phyloP scores from a whole-genome alignment of 2,329 filamentous ascomycete genomes.

The Fusarium begoniae region DNA sequence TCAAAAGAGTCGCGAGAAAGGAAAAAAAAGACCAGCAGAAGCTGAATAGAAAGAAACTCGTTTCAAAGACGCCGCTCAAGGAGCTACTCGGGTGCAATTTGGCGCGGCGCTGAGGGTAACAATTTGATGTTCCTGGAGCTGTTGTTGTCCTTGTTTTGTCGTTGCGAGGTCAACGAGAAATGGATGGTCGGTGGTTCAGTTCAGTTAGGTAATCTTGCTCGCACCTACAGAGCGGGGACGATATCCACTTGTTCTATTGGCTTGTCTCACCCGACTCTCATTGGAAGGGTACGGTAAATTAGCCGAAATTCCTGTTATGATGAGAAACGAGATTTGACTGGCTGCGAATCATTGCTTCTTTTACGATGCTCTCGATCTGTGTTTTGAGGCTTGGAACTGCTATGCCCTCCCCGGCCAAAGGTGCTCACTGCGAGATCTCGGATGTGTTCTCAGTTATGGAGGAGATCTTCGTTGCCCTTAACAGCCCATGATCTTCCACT shows the following conservation, averaged over 20 bases:
- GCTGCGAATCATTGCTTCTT: slow-evolving; percentile 11
- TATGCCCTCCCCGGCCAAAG: slow-evolving; percentile 22
- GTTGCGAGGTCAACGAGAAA: slow-evolving; percentile 56
- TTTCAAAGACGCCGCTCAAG: slow-evolving; percentile 23
- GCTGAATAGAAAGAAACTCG: slow-evolving; percentile 3
- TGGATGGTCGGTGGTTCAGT: slow-evolving; percentile 29
- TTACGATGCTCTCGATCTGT: slow-evolving; percentile 31
- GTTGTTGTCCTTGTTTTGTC: slow-evolving; percentile 55
- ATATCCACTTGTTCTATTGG: slow-evolving; percentile 26
- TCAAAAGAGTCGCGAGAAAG: slow-evolving; percentile 23
- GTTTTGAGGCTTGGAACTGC: slow-evolving; percentile 27
- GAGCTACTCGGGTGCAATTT: slow-evolving; percentile 26
- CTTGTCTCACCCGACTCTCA: slow-evolving; percentile 10
- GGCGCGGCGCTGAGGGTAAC: slow-evolving; percentile 44
- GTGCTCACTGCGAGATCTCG: neutral
- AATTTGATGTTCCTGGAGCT: slow-evolving; percentile 41
- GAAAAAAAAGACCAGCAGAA: slow-evolving; percentile 17
- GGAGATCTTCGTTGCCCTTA: slow-evolving; percentile 24
- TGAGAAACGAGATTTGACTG: slow-evolving; percentile 27
- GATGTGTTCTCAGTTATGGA: slow-evolving; percentile 15
- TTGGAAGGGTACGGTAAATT: slow-evolving; percentile 32
- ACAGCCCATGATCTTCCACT: slow-evolving; percentile 13
- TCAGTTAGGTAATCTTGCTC: slow-evolving; percentile 34
- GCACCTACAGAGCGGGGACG: neutral
- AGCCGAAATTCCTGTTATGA: slow-evolving; percentile 39